Base-by-base conservation (phyloP, 345 rosid species). In the Syzygium aromaticum region DNA sequence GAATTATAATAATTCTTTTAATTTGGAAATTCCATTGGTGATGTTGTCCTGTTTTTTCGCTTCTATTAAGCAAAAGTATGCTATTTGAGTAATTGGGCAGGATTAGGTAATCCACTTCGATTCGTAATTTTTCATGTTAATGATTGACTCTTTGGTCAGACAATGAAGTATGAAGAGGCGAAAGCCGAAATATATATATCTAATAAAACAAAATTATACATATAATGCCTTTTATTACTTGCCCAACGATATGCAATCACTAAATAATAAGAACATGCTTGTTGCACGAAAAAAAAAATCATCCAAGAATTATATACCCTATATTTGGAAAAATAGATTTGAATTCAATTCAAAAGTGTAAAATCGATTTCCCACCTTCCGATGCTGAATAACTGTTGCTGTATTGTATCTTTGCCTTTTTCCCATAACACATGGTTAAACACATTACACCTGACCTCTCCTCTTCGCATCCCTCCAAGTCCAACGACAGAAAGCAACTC, bases 261-360 rank as follows among this genome's bases (percentile, higher is more conserved):
- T 19, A 33, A 73, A 19, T 33, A 73, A 33, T 33, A 33, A 33
- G 13, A 6, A 9, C 80, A 17, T 73, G 46, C 25, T 19, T 17
- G 13, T 17, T 33, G 1, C 1, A 0, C 77, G 64, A 11, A 57
- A 22, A 1, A 10, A 12, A 7, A 28, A 0, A 56, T n/a, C n/a
- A 11, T 63, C 33, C 9, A 7, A 28, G 77, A 63, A 28, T 14
- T 63, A 28, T 1, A n/a, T 63, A 33, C 16, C 23, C 11, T 30
- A 7, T 64, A 5, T 38, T 64, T 16, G 40, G 77, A 64, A 30
- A 64, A 0, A 28, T 30, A 30, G 43, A 64, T 64, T 64, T 64
- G 43, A 16, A 38, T 59, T 85, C 52, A 59, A 49, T 38, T 85
- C 10, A 40, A 27, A 80, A 85, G 19, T 33, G 22, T 10, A 64